Base-by-base conservation (phyloP, 2,329 filamentous ascomycete species). In the Colletotrichum viniferum region DNA sequence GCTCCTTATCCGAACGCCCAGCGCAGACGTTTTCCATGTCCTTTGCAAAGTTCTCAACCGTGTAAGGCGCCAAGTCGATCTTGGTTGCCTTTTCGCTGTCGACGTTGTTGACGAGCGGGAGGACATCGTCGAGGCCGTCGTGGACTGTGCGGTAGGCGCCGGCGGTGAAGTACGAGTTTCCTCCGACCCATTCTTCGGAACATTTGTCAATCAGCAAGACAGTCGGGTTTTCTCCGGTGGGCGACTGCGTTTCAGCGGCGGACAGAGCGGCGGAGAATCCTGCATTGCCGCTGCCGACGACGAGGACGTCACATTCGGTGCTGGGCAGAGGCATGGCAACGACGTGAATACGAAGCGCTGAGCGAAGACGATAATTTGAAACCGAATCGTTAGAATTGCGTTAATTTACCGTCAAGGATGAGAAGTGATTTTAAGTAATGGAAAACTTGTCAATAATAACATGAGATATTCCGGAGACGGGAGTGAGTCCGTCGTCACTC, bases 281-380 rank as follows among this genome's bases (percentile, higher is more conserved):
- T 18, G 92, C 92, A 79, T 93, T 93, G 67, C 92, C 92, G 67
- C 88, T 87, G 24, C 92, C 92, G 36, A 92, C 84, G 8, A 94
- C 87, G 7, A 94, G 77, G 5, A 88, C 83, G 75, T 88, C 84
- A 76, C 81, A 84, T 16, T 74, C 74, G 36, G 68, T 72, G 21
- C 71, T 62, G 34, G 63, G 38, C 21, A 55, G 63, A 28, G 16
- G 14, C 38, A 52, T 66, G 38, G 7, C 14, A 38, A 4, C 28
- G 38, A 3, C 4, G 14, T 5, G 14, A n/a, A 30, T n/a, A 3
- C 6, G 24, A 48, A 4, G 10, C 12, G 26, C 2, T 5, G 6
- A 18, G 7, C 28, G 8, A n/a, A 10, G 24, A 18, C 24, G 24
- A 60, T 4, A 0, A 30, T 16, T 28, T n/a, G 38, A 4, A 43